Conservation (phyloP, 2,329 filamentous ascomycete species). For the Aaosphaeria arxii region DNA sequence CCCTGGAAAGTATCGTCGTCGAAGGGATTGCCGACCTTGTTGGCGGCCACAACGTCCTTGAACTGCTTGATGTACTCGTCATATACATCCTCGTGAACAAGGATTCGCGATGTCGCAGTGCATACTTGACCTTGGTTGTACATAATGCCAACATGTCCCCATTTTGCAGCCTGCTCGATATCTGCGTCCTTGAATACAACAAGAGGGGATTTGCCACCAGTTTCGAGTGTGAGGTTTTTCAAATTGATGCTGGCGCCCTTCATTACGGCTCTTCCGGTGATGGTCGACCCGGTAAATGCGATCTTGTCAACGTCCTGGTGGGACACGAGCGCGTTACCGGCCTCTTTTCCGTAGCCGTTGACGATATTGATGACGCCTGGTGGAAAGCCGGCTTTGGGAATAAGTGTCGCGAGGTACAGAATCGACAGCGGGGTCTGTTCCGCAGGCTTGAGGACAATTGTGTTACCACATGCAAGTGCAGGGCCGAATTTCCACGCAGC, state of each 20-base stretch:
- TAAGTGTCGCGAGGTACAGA: conserved; percentile 56
- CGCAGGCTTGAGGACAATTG: conserved; percentile 55
- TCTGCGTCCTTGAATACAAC: conserved; percentile 38
- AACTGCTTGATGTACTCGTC: conserved; percentile 24
- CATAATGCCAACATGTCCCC: conserved; percentile 37
- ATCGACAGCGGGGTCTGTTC: conserved; percentile 54
- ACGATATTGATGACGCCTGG: conserved; percentile 55
- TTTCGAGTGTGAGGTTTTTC: conserved; percentile 46
- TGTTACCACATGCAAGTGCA: conserved; percentile 54
- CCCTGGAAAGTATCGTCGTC: conserved; percentile 20
- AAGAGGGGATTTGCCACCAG: conserved; percentile 46
- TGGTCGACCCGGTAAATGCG: conserved; percentile 39
- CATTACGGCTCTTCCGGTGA: conserved; percentile 34
- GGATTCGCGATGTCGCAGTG: conserved; percentile 54
- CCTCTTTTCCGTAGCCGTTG: conserved; percentile 19
- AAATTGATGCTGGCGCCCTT: conserved; percentile 40
- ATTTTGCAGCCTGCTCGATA: conserved; percentile 26
- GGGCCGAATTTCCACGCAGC: conserved; percentile 53
- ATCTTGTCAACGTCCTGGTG: conserved; percentile 44
- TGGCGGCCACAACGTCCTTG: conserved; percentile 21
- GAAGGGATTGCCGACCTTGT: conserved; percentile 11
- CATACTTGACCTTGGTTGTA: conserved; percentile 57
- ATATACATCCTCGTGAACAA: conserved; percentile 28
- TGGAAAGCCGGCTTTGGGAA: conserved; percentile 57
- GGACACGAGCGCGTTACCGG: conserved; percentile 30